A percentile compares a stretch with the other conserved stretches of the same genome.
phyloP scores from a whole-genome alignment of 176 grass and related monocot genomes.

The Carex kokanica region DNA sequence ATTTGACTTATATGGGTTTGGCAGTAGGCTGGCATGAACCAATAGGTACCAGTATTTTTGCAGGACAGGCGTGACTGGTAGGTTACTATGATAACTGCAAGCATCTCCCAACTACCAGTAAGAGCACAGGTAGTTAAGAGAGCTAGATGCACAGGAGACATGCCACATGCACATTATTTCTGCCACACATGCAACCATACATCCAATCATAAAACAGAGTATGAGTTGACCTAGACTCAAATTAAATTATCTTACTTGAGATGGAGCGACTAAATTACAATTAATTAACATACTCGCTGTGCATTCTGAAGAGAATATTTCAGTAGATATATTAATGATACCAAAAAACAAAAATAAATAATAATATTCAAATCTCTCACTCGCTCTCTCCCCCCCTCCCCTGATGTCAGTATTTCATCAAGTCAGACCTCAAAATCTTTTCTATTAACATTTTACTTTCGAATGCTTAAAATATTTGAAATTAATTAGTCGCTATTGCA shows the following conservation, averaged over 20 bases:
- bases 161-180: constrained; percentile 61
- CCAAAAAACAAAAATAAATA: not conserved
- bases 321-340: constrained; percentile 25
- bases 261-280: constrained; percentile 26
- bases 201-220: constrained; percentile 25
- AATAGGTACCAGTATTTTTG: not conserved
- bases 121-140: constrained; percentile 10
- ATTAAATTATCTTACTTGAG: constrained; percentile 26
- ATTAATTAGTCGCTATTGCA: not conserved
- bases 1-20: not conserved
- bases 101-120: constrained; percentile 27
- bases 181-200: constrained; percentile 27
- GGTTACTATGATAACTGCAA: constrained; percentile 7
- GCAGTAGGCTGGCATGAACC: not conserved
- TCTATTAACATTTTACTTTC: constrained; percentile 11
- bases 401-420: not conserved
- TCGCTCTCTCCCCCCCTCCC: constrained; percentile 1
- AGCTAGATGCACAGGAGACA: constrained; percentile 48
- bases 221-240: constrained; percentile 34
- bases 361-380: not conserved
- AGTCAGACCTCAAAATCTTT: not conserved
- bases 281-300: constrained; percentile 35
- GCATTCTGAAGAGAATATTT: constrained; percentile 12
- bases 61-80: not conserved
- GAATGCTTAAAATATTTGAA: too few species aligned